These are phyloP conservation scores for Boletus speciosus DNA, from an alignment of 768 basidiomycete genomes.

Conservation along the genomic window DNA sequence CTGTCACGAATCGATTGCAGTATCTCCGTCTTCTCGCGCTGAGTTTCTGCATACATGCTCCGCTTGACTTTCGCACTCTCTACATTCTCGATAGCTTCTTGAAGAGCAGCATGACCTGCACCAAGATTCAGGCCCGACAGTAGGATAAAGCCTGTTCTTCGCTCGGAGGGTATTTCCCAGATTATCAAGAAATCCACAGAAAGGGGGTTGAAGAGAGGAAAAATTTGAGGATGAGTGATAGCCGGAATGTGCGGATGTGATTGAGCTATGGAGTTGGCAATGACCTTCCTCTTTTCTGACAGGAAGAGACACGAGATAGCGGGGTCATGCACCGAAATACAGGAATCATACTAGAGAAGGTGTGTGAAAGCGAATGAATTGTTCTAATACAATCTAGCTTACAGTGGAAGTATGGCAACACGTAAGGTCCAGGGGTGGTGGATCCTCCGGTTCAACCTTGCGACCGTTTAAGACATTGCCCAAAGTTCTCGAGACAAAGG, in stretches of 20 bases:
- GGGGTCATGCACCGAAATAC: slow-evolving; percentile 19
- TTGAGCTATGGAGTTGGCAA: slow-evolving; percentile 34
- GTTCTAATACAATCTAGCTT: slow-evolving; percentile 6
- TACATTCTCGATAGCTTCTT: slow-evolving; percentile 55
- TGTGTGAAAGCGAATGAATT: slow-evolving; percentile 1
- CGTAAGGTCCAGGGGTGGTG: slow-evolving; percentile 53
- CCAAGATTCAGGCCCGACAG: slow-evolving; percentile 62
- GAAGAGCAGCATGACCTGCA: slow-evolving; percentile 63
- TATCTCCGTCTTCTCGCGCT: slow-evolving; percentile 63
- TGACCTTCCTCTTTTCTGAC: slow-evolving; percentile 44
- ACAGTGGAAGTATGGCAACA: slow-evolving; percentile 51
- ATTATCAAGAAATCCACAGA: slow-evolving; percentile 71
- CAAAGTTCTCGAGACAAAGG: slow-evolving; percentile 53
- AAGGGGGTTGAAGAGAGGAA: slow-evolving; percentile 76
- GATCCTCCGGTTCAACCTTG: slow-evolving; percentile 36
- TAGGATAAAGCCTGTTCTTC: slow-evolving; percentile 58
- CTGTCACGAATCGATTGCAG: slow-evolving; percentile 63
- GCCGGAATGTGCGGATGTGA: slow-evolving; percentile 58
- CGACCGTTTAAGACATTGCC: slow-evolving; percentile 48
- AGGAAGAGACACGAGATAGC: slow-evolving; percentile 45
- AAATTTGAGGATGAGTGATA: slow-evolving; percentile 52
- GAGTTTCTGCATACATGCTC: slow-evolving; percentile 91
- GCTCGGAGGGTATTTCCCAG: slow-evolving; percentile 66
- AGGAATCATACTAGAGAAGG: slow-evolving; percentile 9
- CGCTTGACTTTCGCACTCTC: slow-evolving; percentile 66